Conservation (phyloP, 768 basidiomycete genomes). For the Paxillus rubicundulus region DNA sequence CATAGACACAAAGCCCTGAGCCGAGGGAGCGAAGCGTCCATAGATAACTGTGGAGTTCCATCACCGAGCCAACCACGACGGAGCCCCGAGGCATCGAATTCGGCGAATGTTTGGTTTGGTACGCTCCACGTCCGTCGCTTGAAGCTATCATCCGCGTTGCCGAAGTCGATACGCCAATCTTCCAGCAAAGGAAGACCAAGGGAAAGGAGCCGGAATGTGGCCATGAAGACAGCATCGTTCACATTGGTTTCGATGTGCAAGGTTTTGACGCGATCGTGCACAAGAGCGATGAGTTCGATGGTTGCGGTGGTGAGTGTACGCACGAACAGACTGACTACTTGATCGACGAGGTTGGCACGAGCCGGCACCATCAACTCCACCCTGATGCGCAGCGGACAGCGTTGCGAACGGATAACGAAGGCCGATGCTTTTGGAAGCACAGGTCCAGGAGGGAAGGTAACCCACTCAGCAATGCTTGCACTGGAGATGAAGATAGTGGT, state of each 20-base stretch:
- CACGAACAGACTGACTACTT: not conserved
- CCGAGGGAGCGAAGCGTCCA: not conserved
- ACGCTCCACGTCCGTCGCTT: not conserved
- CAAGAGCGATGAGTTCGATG: not conserved
- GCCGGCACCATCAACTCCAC: not conserved
- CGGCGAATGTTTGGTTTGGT: not conserved
- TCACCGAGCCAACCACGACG: not conserved
- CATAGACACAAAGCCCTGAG: not conserved
- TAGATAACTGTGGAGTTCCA: not conserved
- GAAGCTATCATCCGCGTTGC: not conserved
- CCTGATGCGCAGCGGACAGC: not conserved
- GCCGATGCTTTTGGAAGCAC: not conserved
- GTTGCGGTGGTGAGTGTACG: not conserved
- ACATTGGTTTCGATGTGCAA: not conserved
- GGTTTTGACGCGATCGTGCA: not conserved
- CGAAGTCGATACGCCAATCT: not conserved
- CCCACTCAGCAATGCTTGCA: not conserved
- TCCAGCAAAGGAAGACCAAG: not conserved
- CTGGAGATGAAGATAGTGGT: constrained; percentile 4
- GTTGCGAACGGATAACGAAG: not conserved
- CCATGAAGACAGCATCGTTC: not conserved
- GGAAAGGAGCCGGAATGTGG: not conserved
- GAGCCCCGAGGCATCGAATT: not conserved
- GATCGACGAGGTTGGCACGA: not conserved
- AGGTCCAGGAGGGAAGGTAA: not conserved